phyloP scores from a whole-genome alignment of 352 stramenopile species.

The Globisporangium takayamanum region DNA sequence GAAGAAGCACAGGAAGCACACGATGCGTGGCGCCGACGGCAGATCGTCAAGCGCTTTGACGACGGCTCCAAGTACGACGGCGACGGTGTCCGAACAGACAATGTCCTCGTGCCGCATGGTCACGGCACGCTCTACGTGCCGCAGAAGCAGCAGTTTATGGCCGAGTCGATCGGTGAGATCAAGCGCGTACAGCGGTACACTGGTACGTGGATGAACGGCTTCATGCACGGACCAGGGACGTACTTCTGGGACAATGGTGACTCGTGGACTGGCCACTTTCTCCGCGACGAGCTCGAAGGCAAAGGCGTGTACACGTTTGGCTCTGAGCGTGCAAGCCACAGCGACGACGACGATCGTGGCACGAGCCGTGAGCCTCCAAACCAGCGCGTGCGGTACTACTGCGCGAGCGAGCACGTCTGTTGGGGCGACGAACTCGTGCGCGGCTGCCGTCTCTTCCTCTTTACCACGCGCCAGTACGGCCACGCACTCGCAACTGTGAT shows the following conservation, averaged over 20 bases:
- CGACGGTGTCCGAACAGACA: constrained; percentile 33
- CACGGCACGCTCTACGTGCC: constrained; percentile 55
- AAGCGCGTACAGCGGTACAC: constrained; percentile 43
- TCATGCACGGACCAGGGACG: constrained; percentile 50
- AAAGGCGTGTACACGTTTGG: constrained; percentile 40
- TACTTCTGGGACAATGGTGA: constrained; percentile 54
- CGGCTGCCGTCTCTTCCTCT: constrained; percentile 42
- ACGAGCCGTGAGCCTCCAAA: background rate
- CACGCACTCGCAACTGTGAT: constrained; percentile 28
- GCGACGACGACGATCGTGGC: constrained; percentile 7
- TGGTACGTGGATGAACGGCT: constrained; percentile 46
- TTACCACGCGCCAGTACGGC: constrained; percentile 33
- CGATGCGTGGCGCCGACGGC: constrained; percentile 31
- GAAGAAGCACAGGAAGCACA: constrained; percentile 25
- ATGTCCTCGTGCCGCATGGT: constrained; percentile 44
- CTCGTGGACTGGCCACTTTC: constrained; percentile 52
- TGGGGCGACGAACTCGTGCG: constrained; percentile 57
- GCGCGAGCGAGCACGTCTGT: constrained; percentile 54
- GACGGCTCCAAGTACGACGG: constrained; percentile 69
- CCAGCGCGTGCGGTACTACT: constrained; percentile 45
- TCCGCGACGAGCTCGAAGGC: constrained; percentile 55
- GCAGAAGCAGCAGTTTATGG: constrained; percentile 19
- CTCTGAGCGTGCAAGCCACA: constrained; percentile 1
- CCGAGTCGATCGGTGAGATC: constrained; percentile 25
- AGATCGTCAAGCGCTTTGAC: constrained; percentile 57